A percentile compares a stretch with the other conserved stretches of the same genome.
Conservation (phyloP, 805 yeast species). For the Sugiyamaella mastotermitis region DNA sequence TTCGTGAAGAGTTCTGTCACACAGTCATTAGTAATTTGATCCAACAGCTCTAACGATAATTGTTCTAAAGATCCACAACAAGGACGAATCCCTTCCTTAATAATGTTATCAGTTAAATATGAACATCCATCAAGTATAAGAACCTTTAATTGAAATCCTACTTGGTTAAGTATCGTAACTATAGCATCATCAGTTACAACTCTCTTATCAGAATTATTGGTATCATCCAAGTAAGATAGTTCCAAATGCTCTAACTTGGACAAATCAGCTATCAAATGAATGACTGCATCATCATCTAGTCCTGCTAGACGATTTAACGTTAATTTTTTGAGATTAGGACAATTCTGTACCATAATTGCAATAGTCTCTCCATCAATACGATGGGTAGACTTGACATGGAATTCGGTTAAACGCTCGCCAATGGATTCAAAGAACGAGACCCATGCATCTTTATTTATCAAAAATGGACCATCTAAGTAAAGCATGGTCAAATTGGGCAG, state of each 20-base stretch:
- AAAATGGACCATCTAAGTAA: conserved; percentile 83
- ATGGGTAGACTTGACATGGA: conserved; percentile 76
- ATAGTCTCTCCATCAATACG: conserved; percentile 67
- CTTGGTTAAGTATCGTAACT: conserved; percentile 42
- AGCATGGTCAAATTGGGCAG: conserved; percentile 49
- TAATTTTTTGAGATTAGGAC: conserved; percentile 49
- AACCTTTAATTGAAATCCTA: conserved; percentile 53
- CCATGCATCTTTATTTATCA: conserved; percentile 77
- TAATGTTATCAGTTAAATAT: conserved; percentile 59
- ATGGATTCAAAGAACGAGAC: conserved; percentile 56
- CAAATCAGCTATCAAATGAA: conserved; percentile 60
- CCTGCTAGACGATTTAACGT: conserved; percentile 70
- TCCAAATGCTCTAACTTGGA: conserved; percentile 51
- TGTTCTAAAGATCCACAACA: conserved; percentile 52
- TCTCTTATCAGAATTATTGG: conserved; percentile 18
- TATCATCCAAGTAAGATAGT: conserved; percentile 39
- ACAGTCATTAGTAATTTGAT: conserved; percentile 65
- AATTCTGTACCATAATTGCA: conserved; percentile 52
- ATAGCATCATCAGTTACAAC: conserved; percentile 63
- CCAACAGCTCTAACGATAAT: conserved; percentile 54
- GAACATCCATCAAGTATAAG: conserved; percentile 70
- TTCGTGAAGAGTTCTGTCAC: conserved; percentile 50
- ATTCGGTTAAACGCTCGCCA: conserved; percentile 47
- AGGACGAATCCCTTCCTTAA: conserved; percentile 47
- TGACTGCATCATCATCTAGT: conserved; percentile 48